Evolutionary conservation across 805 yeast genomes (phyloP).

Genomic region (Blastobotrys robertii): DNA sequence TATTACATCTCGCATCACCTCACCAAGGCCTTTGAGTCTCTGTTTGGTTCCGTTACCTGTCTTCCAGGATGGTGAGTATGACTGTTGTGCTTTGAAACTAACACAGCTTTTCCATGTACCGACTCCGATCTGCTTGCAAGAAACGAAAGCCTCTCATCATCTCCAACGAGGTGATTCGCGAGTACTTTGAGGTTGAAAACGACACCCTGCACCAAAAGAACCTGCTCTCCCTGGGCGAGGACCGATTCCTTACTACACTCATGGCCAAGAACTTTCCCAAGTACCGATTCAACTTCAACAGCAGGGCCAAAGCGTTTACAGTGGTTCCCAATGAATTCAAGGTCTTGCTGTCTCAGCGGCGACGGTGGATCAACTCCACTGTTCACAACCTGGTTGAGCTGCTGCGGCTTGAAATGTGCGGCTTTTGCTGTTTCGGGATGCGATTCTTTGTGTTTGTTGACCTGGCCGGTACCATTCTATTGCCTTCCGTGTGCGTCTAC

Average conservation of each 20-base stretch:
- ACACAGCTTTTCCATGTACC: conserved; percentile 70
- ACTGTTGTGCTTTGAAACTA: conserved; percentile 33
- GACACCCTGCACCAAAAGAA: conserved; percentile 82
- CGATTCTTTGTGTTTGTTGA: conserved; percentile 81
- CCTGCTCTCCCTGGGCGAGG: conserved; percentile 79
- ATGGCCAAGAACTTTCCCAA: conserved; percentile 86
- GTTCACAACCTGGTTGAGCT: conserved; percentile 88
- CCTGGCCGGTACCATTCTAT: conserved; percentile 74
- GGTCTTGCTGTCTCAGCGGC: conserved; percentile 80
- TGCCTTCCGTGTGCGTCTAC: conserved; percentile 80
- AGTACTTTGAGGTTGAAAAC: conserved; percentile 77
- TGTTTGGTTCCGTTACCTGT: conserved; percentile 90
- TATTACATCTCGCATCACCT: conserved; percentile 91
- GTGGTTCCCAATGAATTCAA: conserved; percentile 72
- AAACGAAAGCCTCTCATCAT: conserved; percentile 34
- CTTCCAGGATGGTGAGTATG: conserved; percentile 58
- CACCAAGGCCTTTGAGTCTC: conserved; percentile 86
- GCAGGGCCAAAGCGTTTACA: conserved; percentile 89
- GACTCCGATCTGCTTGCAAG: conserved; percentile 56
- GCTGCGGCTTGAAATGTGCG: conserved; percentile 79
- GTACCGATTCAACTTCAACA: conserved; percentile 76
- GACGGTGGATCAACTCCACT: conserved; percentile 95
- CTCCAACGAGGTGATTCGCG: conserved; percentile 71
- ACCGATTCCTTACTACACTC: conserved; percentile 72
- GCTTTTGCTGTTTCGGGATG: conserved; percentile 92